Percentiles rank a stretch among this genome's conserved stretches.
Evolutionary conservation across 2,329 filamentous ascomycete species (phyloP).

Genomic region (Talaromyces sp.): DNA sequence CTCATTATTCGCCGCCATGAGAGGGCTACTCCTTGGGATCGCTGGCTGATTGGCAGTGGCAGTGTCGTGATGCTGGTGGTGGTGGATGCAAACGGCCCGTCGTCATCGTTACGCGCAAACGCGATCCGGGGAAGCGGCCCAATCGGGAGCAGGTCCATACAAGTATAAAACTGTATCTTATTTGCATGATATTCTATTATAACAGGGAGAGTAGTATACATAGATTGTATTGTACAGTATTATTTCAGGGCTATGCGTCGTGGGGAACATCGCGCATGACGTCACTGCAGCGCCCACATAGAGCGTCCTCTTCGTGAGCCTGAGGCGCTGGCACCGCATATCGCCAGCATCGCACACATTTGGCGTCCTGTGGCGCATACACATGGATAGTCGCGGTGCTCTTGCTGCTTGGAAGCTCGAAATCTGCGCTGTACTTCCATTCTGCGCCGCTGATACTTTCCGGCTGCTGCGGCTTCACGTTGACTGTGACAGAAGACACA

Average conservation of each 20-base stretch:
- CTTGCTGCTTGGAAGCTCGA: slow-evolving; percentile 30
- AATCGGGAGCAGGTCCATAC: neutral
- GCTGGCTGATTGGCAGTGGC: neutral
- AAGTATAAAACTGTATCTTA: too few relatives aligned
- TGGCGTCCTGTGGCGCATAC: slow-evolving; percentile 51
- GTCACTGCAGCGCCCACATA: slow-evolving; percentile 70
- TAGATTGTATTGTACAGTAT: neutral
- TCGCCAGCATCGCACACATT: slow-evolving; percentile 87
- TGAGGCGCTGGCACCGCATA: slow-evolving; percentile 58
- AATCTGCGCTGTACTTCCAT: slow-evolving; percentile 41
- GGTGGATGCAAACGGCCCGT: neutral
- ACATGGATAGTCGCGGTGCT: slow-evolving; percentile 32
- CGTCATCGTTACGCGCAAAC: slow-evolving; percentile 3
- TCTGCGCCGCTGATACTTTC: slow-evolving; percentile 25
- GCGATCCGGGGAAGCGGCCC: neutral
- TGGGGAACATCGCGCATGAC: slow-evolving; percentile 48
- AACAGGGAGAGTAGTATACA: neutral
- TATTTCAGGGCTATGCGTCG: neutral
- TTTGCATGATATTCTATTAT: neutral
- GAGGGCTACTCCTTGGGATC: neutral
- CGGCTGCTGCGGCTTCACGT: slow-evolving; percentile 18
- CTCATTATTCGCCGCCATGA: neutral
- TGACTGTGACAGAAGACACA: slow-evolving; percentile 56
- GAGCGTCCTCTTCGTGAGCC: slow-evolving; percentile 46
- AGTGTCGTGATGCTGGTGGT: neutral